These are phyloP conservation scores for Solanum raphanifolium DNA, from an alignment of 257 asterid species.

Conservation along the genomic window DNA sequence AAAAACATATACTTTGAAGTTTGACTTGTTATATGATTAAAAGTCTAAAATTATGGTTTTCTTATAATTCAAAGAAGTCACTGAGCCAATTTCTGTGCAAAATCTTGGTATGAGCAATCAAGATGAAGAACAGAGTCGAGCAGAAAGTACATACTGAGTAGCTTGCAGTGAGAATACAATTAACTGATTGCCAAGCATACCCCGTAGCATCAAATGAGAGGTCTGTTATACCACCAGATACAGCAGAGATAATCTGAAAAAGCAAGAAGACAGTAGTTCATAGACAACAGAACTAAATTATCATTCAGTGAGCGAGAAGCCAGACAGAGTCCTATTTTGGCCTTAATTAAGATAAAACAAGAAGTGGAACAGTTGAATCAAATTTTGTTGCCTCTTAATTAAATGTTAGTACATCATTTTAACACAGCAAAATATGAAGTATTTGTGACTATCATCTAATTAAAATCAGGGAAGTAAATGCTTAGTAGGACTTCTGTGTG, in stretches of 20 bases:
- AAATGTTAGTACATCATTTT: background rate
- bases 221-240: constrained; percentile 43
- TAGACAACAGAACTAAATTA: background rate
- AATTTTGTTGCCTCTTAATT: background rate
- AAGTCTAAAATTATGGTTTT: background rate
- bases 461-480: background rate
- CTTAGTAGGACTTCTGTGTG: background rate
- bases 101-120: background rate
- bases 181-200: constrained; percentile 32
- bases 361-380: background rate
- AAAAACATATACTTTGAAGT: background rate
- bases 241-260: constrained; percentile 33
- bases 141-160: constrained; percentile 27
- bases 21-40: background rate
- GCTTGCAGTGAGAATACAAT: constrained; percentile 41
- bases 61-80: background rate
- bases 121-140: background rate
- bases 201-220: constrained; percentile 31
- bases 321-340: background rate
- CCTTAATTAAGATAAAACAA: background rate
- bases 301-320: background rate
- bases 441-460: background rate
- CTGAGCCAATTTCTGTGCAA: background rate
- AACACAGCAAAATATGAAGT: background rate
- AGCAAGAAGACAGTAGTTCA: background rate